A percentile compares a stretch with the other conserved stretches of the same genome.
Evolutionary conservation across 495 filamentous ascomycete genomes (phyloP).

Genomic region (Podospora fimiseda): DNA sequence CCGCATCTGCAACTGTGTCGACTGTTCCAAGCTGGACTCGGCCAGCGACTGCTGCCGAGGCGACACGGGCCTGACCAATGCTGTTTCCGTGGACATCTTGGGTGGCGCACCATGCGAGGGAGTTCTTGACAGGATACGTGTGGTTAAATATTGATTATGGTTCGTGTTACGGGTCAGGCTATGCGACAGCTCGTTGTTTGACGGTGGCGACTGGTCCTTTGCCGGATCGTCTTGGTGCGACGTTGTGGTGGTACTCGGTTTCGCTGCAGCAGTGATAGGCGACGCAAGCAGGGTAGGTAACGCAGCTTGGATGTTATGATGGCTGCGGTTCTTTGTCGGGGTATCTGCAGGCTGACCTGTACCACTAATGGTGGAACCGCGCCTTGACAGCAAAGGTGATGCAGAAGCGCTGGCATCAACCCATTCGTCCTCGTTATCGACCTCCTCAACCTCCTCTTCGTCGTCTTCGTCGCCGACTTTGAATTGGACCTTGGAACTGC

Average conservation of each 20-base stretch:
- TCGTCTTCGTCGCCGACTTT: slow-evolving; percentile 39
- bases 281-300: not conserved
- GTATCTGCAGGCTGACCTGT: slow-evolving; percentile 26
- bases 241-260: too few species aligned
- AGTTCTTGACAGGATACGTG: slow-evolving; percentile 51
- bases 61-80: slow-evolving; percentile 35
- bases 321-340: slow-evolving; percentile 13
- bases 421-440: slow-evolving; percentile 46
- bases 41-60: slow-evolving; percentile 35
- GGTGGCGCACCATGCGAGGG: slow-evolving; percentile 52
- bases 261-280: too few species aligned
- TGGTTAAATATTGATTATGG: slow-evolving; percentile 47
- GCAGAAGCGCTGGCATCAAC: slow-evolving; percentile 50
- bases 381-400: slow-evolving; percentile 47
- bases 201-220: slow-evolving; percentile 6
- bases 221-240: slow-evolving; percentile 1
- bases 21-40: slow-evolving; percentile 11
- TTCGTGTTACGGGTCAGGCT: slow-evolving; percentile 24
- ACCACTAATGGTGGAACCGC: slow-evolving; percentile 37
- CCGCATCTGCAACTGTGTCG: slow-evolving; percentile 14
- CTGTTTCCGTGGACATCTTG: slow-evolving; percentile 53
- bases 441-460: slow-evolving; percentile 39
- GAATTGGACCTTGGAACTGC: slow-evolving; percentile 43
- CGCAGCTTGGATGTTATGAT: not conserved
- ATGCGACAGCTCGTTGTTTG: slow-evolving; percentile 4